Conservation (phyloP, 169 alveolate genomes). For the Plasmodium vinckei region DNA sequence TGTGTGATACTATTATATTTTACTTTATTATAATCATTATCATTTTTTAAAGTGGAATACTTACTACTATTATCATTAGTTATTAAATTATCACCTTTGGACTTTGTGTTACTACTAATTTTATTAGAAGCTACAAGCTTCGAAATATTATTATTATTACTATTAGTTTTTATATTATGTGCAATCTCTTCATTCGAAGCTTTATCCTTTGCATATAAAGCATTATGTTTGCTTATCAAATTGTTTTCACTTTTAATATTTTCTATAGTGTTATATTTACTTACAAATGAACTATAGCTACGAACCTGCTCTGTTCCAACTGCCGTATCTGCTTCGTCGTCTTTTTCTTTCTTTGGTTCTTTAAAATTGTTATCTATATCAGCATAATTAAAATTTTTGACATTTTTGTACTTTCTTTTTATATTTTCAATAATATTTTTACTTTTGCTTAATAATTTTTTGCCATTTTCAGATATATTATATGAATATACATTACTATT, state of each 20-base stretch:
- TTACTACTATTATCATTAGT: conserved; percentile 16
- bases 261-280: conserved; percentile 32
- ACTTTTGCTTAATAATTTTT: conserved; percentile 24
- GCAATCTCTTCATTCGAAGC: conserved; percentile 12
- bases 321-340: conserved; percentile 9
- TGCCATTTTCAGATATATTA: conserved; percentile 57
- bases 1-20: conserved; percentile 6
- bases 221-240: conserved; percentile 15
- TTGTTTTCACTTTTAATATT: conserved; percentile 25
- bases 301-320: neutral
- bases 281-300: conserved; percentile 20
- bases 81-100: conserved; percentile 11
- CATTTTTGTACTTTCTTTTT: conserved; percentile 63
- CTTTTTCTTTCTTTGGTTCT: conserved; percentile 11
- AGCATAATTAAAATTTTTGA: conserved; percentile 37
- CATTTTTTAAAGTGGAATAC: conserved; percentile 15
- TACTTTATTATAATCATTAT: conserved; percentile 14
- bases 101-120: conserved; percentile 18
- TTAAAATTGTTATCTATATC: conserved; percentile 34
- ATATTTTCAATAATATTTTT: conserved; percentile 28
- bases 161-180: conserved; percentile 17
- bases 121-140: conserved; percentile 13
- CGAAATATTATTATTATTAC: neutral
- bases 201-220: conserved; percentile 13
- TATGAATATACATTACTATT: conserved; percentile 36